Percentiles rank a stretch among this genome's conserved stretches.
These are phyloP conservation scores for Trapa incisa DNA, from an alignment of 345 rosid species.

Conservation along the genomic window DNA sequence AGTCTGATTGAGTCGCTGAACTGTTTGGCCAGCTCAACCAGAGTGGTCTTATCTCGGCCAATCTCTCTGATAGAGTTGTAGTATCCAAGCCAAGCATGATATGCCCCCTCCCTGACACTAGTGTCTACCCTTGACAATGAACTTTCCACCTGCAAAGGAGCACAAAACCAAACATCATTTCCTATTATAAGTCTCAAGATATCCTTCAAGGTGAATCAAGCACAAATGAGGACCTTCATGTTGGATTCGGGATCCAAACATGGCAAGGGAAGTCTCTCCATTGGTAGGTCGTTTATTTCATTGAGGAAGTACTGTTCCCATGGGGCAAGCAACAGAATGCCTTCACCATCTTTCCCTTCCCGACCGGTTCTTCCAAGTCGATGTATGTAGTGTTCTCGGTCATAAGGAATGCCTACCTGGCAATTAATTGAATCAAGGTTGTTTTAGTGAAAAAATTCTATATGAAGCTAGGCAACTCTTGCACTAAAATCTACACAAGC, in stretches of 20 bases:
- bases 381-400: conserved; percentile 76
- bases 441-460: background rate
- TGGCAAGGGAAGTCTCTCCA: conserved; percentile 47
- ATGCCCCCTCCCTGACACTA: conserved; percentile 85
- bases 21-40: conserved; percentile 65
- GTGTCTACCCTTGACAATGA: conserved; percentile 62
- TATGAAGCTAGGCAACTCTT: background rate
- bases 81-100: conserved; percentile 93
- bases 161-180: conserved; percentile 7
- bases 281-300: conserved; percentile 70
- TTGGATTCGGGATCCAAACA: conserved; percentile 41
- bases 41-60: conserved; percentile 76
- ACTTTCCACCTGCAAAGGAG: conserved; percentile 42
- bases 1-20: conserved; percentile 76
- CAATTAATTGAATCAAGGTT: conserved; percentile 16
- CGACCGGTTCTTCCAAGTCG: conserved; percentile 90
- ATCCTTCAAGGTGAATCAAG: too few relatives aligned
- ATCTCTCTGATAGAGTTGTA: conserved; percentile 62
- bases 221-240: conserved; percentile 37
- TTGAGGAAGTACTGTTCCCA: conserved; percentile 91
- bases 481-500: too few relatives aligned
- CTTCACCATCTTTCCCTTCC: conserved; percentile 72
- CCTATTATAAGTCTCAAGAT: background rate
- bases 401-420: conserved; percentile 75
- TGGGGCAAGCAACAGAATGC: conserved; percentile 85